A percentile compares a stretch with the other conserved stretches of the same genome.
Conservation (phyloP, 805 yeast genomes). For the Wickerhamiella dianesei region DNA sequence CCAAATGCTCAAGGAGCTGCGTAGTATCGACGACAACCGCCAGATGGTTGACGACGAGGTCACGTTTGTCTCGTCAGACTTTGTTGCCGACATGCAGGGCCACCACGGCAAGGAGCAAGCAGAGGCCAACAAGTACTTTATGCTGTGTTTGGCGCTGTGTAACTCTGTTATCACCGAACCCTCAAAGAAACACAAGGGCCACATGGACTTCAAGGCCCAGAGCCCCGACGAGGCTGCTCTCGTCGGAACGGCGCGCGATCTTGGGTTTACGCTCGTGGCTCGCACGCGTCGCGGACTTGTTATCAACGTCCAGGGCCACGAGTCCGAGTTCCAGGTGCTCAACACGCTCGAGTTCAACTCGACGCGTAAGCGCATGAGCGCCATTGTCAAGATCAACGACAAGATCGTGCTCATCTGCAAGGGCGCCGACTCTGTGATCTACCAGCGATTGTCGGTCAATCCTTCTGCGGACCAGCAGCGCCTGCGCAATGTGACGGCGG, state of each 20-base stretch:
- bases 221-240: conserved; percentile 77
- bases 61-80: conserved; percentile 55
- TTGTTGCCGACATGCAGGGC: conserved; percentile 39
- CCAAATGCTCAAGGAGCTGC: conserved; percentile 36
- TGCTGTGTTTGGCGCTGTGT: conserved; percentile 61
- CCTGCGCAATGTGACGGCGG: conserved; percentile 47
- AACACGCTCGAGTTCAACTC: conserved; percentile 53
- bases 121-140: conserved; percentile 41
- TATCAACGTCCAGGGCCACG: conserved; percentile 33
- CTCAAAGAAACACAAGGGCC: conserved; percentile 22
- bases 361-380: conserved; percentile 67
- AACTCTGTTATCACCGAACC: conserved; percentile 65
- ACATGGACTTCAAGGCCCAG: conserved; percentile 58
- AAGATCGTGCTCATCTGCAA: conserved; percentile 38
- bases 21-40: conserved; percentile 28
- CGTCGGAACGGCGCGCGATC: conserved; percentile 58
- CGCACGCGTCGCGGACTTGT: conserved; percentile 41
- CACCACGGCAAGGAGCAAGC: conserved; percentile 33
- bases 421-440: conserved; percentile 69
- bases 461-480: conserved; percentile 32
- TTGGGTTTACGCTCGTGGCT: conserved; percentile 51
- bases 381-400: conserved; percentile 42
- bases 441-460: conserved; percentile 33
- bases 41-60: conserved; percentile 38
- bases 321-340: conserved; percentile 35